Evolutionary conservation across 2,329 filamentous ascomycete genomes (phyloP).

Genomic region (Talaromyces sp.): DNA sequence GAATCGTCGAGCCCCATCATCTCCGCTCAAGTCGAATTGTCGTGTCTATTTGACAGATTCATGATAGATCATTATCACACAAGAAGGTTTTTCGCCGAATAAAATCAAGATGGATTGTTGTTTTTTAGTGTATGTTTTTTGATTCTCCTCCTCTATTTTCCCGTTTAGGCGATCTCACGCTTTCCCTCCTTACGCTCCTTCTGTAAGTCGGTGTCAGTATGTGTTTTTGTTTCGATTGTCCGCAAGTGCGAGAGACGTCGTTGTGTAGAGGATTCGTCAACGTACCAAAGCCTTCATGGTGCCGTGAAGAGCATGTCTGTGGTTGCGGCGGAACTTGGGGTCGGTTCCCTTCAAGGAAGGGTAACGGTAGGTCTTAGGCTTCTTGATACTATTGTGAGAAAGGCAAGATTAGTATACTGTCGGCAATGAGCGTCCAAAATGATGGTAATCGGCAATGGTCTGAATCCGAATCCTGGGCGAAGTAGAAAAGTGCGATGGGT

Average conservation of each 20-base stretch:
- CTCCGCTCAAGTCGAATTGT: conserved; percentile 14
- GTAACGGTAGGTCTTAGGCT: conserved; percentile 98
- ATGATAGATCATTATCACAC: conserved; percentile 15
- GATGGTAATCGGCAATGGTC: neutral
- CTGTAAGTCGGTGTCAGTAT: conserved; percentile 52
- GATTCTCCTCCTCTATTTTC: conserved; percentile 1
- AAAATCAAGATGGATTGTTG: conserved; percentile 9
- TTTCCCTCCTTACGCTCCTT: conserved; percentile 98
- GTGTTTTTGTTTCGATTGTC: neutral
- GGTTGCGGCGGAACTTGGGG: conserved; percentile 99
- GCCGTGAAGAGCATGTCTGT: conserved; percentile 98
- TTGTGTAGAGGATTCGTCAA: conserved; percentile 24
- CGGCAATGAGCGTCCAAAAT: neutral
- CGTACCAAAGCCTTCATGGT: conserved; percentile 96
- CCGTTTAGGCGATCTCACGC: conserved; percentile 73
- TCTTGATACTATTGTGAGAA: conserved; percentile 77
- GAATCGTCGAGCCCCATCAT: conserved; percentile 12
- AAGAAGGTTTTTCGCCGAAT: conserved; percentile 12
- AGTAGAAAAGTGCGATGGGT: neutral
- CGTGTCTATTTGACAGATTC: conserved; percentile 19
- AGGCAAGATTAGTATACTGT: neutral
- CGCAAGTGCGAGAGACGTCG: neutral
- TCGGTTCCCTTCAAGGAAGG: conserved; percentile 98
- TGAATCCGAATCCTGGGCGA: neutral
- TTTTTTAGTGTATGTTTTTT: conserved; percentile 19